These are phyloP conservation scores for Misopates orontium DNA, from an alignment of 257 asterid species.

Conservation along the genomic window DNA sequence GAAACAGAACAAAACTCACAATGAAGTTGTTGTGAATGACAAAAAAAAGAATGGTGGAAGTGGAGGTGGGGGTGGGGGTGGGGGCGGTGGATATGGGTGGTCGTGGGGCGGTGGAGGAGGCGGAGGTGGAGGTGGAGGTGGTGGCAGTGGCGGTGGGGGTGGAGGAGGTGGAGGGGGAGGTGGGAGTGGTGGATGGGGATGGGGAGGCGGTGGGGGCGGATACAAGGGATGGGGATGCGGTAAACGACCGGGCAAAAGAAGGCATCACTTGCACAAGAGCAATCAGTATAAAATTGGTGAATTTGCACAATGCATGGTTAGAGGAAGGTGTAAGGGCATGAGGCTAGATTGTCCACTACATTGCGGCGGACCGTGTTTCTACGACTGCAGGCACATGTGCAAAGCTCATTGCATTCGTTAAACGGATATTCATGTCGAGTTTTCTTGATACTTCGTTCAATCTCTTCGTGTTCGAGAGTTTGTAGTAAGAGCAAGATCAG, in stretches of 20 bases:
- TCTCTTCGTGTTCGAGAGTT: no score
- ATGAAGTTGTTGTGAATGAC: conserved; percentile 31
- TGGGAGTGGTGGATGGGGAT: conserved; percentile 48
- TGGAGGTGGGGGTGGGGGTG: conserved; percentile 29
- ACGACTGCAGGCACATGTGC: conserved; percentile 53
- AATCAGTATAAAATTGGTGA: conserved; percentile 41
- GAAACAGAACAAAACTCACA: conserved; percentile 18
- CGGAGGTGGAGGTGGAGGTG: conserved; percentile 41
- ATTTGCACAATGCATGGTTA: conserved; percentile 49
- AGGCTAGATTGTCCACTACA: conserved; percentile 58
- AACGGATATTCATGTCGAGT: not conserved
- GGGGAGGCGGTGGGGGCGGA: conserved; percentile 62
- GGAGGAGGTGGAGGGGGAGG: conserved; percentile 31
- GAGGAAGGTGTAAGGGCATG: conserved; percentile 48
- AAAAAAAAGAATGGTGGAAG: conserved; percentile 25
- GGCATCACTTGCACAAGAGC: conserved; percentile 16
- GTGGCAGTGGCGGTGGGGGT: conserved; percentile 43
- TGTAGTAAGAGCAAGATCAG: not conserved
- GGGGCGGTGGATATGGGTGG: conserved; percentile 38
- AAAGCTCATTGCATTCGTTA: conserved; percentile 49
- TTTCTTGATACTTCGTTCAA: no score
- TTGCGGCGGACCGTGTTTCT: conserved; percentile 55
- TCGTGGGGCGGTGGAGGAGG: conserved; percentile 63
- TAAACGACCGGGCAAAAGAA: conserved; percentile 14
- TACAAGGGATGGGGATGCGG: conserved; percentile 47